Conservation (phyloP, 2,329 filamentous ascomycete species). For the Microdochium paspali region DNA sequence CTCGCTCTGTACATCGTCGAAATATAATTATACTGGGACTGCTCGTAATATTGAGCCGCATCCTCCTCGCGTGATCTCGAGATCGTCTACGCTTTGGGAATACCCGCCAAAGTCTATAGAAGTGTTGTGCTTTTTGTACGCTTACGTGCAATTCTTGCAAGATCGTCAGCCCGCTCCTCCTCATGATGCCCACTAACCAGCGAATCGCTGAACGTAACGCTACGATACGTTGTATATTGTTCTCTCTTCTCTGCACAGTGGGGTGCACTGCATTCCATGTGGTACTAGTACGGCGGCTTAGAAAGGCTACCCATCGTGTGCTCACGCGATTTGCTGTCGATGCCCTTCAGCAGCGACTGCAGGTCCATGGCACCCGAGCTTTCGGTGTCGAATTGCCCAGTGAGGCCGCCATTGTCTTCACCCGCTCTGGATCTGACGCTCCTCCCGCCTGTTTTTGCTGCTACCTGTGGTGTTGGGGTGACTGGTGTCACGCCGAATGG, state of each 20-base stretch:
- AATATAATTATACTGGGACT: not conserved
- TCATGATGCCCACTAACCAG: no score
- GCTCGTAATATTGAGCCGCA: no score
- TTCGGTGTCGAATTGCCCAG: constrained; percentile 11
- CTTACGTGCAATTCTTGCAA: no score
- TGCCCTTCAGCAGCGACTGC: constrained; percentile 21
- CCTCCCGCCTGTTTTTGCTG: constrained; percentile 16
- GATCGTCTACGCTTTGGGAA: no score
- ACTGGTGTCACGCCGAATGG: constrained; percentile 23
- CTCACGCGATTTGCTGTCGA: constrained; percentile 21
- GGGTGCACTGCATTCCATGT: not conserved
- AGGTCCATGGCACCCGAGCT: constrained; percentile 15
- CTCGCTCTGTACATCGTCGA: not conserved
- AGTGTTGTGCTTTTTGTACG: no score
- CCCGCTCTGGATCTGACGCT: constrained; percentile 13
- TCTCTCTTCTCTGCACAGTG: not conserved
- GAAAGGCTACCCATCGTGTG: constrained; percentile 20
- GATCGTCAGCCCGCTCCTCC: no score
- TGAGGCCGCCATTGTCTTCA: constrained; percentile 16
- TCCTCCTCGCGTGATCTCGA: no score
- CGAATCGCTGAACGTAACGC: no score
- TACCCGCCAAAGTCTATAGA: no score
- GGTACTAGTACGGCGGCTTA: constrained; percentile 17
- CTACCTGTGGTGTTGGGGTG: constrained; percentile 8
- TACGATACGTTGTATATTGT: no score